Evolutionary conservation across 2,329 filamentous ascomycete species (phyloP).

Genomic region (Fusarium ambrosium): DNA sequence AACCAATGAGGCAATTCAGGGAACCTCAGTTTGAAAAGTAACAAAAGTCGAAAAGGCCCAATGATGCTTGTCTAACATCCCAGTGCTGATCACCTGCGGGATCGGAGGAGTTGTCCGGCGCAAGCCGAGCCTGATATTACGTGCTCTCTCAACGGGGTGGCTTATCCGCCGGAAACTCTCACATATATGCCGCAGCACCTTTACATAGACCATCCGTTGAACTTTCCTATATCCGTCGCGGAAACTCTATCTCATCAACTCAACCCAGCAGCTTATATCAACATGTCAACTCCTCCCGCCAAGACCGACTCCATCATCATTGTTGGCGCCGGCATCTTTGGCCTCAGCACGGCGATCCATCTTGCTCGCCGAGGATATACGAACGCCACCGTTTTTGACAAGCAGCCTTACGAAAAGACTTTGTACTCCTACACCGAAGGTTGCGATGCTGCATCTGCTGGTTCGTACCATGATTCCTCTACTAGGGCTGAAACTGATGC

Average conservation of each 20-base stretch:
- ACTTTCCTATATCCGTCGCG: neutral
- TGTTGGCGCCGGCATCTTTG: constrained; percentile 50
- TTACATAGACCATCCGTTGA: neutral
- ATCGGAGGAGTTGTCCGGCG: neutral
- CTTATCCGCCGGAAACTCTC: neutral
- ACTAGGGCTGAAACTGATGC: neutral
- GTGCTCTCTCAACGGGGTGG: neutral
- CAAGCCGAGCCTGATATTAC: constrained; percentile 1
- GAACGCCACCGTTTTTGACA: constrained; percentile 63
- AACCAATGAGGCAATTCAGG: too few relatives aligned
- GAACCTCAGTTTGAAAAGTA: too few relatives aligned
- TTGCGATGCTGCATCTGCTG: constrained; percentile 59
- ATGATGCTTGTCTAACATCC: neutral
- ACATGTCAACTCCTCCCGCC: constrained; percentile 5
- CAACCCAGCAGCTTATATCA: neutral
- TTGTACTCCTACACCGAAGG: constrained; percentile 58
- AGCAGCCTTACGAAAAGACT: constrained; percentile 57
- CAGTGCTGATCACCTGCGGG: neutral
- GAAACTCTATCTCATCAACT: neutral
- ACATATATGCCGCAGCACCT: neutral
- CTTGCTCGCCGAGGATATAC: constrained; percentile 57
- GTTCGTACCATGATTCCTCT: constrained; percentile 27
- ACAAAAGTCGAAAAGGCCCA: too few relatives aligned
- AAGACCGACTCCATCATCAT: constrained; percentile 36
- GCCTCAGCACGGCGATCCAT: constrained; percentile 53